Evolutionary conservation across 73 alveolate species (phyloP).

Genomic region (Tetrahymena thermophila): DNA sequence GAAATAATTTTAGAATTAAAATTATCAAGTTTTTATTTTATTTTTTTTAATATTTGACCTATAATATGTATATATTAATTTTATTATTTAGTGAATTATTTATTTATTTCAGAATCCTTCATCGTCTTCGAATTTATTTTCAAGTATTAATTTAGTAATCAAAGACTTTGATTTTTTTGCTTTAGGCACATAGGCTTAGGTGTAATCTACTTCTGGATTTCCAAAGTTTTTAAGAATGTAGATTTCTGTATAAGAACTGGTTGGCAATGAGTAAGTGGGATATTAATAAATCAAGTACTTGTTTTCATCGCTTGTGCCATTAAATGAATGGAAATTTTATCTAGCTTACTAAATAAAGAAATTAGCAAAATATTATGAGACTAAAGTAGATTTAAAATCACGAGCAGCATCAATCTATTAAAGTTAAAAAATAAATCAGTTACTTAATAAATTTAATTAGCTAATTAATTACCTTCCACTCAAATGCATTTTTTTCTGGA

Average conservation of each 20-base stretch:
- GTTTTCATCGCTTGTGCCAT: background rate
- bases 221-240: background rate
- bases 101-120: background rate
- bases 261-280: background rate
- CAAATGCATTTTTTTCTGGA: conserved; percentile 52
- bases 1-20: too few relatives aligned
- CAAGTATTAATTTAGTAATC: too few relatives aligned
- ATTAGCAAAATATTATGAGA: conserved; percentile 18
- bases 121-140: background rate
- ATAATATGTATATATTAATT: too few relatives aligned
- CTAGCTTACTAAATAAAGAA: background rate
- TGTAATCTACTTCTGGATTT: background rate
- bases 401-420: conserved; percentile 3
- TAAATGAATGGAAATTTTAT: background rate
- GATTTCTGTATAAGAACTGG: background rate
- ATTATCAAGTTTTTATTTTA: too few relatives aligned
- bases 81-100: too few relatives aligned
- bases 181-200: background rate
- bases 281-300: background rate
- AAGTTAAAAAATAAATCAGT: background rate
- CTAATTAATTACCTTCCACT: conserved; percentile 14
- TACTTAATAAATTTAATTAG: too few relatives aligned
- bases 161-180: background rate
- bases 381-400: background rate
- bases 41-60: too few relatives aligned